Evolutionary conservation across 768 basidiomycete species (phyloP), one percentile per base, ranked within the genome.

Genomic region (Russula foetens): DNA sequence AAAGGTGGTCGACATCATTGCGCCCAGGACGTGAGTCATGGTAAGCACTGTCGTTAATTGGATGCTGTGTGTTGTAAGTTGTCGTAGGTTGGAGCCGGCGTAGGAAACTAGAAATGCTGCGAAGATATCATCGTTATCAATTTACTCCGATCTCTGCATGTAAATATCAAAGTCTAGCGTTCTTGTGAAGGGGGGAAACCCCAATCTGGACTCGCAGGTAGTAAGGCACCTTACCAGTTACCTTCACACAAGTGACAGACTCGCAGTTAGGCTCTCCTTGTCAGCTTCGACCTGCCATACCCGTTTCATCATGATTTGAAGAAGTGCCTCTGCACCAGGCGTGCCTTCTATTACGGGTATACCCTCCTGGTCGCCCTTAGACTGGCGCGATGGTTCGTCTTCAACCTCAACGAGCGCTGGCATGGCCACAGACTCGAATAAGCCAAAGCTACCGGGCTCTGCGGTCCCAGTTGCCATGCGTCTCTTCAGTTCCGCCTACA

Each of bases 341-440:
- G 88, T 90, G 43, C 73, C 60, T n/a, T 74, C 74, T 21, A 90
- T 67, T n/a, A 70, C 68, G 24, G 67, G 63, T n/a, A 75, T 68
- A 29, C 74, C 74, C n/a, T 50, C 64, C 7, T 45, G 31, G 5
- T 46, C 58, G 7, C 43, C 53, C 31, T 43, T 11, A n/a, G 26
- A 7, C 21, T 15, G 33, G 53, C 5, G 28, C 17, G 45, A 52
- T 6, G 52, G 45, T n/a, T 64, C 57, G 12, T 60, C 44, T 53
- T 84, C 81, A 17, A 81, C 70, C 61, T 79, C 79, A 9, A 84
- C 80, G 59, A 73, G 79, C 2, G 81, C 83, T 17, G 84, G 84
- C 7, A 84, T 51, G 0, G 77, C 79, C 15, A 73, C 76, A 7
- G 82, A 81, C 68, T 84, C 82, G 71, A 76, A 74, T 7, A 59